Evolutionary conservation across 306 rosid genomes (phyloP), one percentile per base, ranked within the genome.

Genomic region (Prinsepia uniflora): DNA sequence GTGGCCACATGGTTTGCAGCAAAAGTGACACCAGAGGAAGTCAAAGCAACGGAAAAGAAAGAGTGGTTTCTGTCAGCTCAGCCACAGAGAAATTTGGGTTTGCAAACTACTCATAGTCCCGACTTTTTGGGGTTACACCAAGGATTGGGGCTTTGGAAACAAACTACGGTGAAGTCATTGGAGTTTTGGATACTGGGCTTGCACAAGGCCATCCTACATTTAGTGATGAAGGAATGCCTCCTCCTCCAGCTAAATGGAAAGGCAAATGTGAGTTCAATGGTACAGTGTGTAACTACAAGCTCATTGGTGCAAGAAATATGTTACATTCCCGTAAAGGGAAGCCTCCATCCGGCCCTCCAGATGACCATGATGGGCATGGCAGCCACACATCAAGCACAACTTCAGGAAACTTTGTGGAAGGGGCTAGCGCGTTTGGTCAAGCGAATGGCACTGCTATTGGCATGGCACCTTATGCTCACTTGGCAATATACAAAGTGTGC

Each of bases 201-300:
- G 49, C 46, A 10, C 86, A 86, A 0, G 47, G 12, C 12, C 96
- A 90, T 77, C 96, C 96, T 48, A 87, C 93, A 17, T 90, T 90
- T 59, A 63, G 30, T 7, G 93, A 81, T 41, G n/a, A n/a, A n/a
- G 92, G 92, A 75, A 76, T 90, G 42, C 72, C 83, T 3, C 85
- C 86, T 1, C 96, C 96, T 0, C 96, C 96, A 7, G 60, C 85
- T 6, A 87, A 78, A 75, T 90, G 96, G 96, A 90, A 84, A 56
- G 96, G 96, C n/a, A 79, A 69, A 46, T 90, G 96, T 0, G 86
- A 87, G 46, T 24, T 24, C 30, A 24, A 24, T 24, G 30, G 30
- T 24, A 68, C 86, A 13, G 67, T 70, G 6, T 89, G 96, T 24
- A 89, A 89, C 79, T 87, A 85, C 57, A 89, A 83, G 72, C 64